Base-by-base conservation (phyloP, 306 rosid genomes). In the Comarum palustre region DNA sequence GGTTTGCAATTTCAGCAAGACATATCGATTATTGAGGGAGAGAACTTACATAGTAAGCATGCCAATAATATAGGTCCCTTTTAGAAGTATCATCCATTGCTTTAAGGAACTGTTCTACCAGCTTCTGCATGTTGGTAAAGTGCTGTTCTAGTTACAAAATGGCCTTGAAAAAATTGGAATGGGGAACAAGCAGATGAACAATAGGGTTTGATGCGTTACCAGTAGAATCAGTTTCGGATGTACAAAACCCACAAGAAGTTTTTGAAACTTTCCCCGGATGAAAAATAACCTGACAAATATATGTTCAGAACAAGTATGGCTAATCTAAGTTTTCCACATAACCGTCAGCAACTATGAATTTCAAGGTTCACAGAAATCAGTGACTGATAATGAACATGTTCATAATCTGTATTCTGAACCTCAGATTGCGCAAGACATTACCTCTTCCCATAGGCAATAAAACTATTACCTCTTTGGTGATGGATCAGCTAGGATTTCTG, bases 41-140 rank as follows among this genome's bases (percentile, higher is more conserved):
- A 68, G 39, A 34, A 75, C 92, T 87, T 79, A 90, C 98, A 81
- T 93, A 93, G 73, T 89, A 93, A 57, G 90, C 92, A 81, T 89
- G 96, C 97, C 97, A 93, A 48, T 90, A 90, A 72, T 87, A 89
- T 51, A 93, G 82, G 68, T 90, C 96, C 82, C 96, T 86, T 73
- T 75, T 93, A 38, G 82, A 71, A 71, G 76, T 77, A 70, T 34
- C 65, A 0, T 86, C 97, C 42, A 77, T 77, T 87, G 87, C 83
- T 68, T 79, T 87, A 10, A 89, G 84, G 55, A 93, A 85, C 51
- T 89, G 85, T 77, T 90, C 96, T 79, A 87, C 91, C 0, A 90
- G 90, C 82, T 83, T 93, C 98, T 93, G 91, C 88, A 77, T 36
- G 57, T 82, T 50, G 69, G 59, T 45, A 80, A 81, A 55, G 25